Evolutionary conservation across 768 basidiomycete genomes (phyloP).

Genomic region (Amanita phalloides): DNA sequence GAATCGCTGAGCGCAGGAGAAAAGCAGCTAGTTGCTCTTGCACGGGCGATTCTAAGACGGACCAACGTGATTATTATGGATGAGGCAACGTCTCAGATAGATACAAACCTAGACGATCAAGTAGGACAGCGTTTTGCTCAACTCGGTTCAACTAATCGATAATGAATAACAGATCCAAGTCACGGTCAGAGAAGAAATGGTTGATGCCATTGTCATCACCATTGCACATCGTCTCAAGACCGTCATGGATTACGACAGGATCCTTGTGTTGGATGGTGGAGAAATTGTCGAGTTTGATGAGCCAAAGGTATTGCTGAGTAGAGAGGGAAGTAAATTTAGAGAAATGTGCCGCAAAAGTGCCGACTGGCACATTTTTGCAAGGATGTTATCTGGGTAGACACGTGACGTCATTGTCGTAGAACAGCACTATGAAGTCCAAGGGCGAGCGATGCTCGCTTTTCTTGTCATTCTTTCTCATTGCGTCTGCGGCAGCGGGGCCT

Average conservation of each 20-base stretch:
- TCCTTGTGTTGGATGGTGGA: constrained; percentile 68
- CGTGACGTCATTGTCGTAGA: constrained; percentile 1
- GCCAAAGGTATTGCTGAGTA: constrained; percentile 44
- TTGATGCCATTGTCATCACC: constrained; percentile 64
- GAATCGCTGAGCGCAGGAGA: constrained; percentile 70
- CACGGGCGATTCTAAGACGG: constrained; percentile 54
- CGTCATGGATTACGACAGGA: constrained; percentile 63
- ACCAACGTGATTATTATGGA: constrained; percentile 67
- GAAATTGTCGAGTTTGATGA: constrained; percentile 68
- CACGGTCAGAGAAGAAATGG: constrained; percentile 65
- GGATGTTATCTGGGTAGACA: constrained; percentile 6
- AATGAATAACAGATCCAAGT: constrained; percentile 42
- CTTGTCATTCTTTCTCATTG: background rate
- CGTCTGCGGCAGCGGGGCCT: background rate
- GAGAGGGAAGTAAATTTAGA: constrained; percentile 48
- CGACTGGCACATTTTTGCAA: constrained; percentile 34
- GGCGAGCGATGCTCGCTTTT: background rate
- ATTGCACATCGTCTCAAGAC: constrained; percentile 78
- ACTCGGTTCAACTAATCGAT: background rate
- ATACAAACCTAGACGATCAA: constrained; percentile 58
- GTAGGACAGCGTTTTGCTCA: constrained; percentile 16
- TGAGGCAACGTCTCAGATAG: constrained; percentile 72
- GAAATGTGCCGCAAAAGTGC: constrained; percentile 59
- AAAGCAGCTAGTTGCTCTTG: constrained; percentile 62
- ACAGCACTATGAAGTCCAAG: constrained; percentile 3